Evolutionary conservation across 768 basidiomycete genomes (phyloP), one percentile per base, ranked within the genome.

Genomic region (Panaeolus cyanescens): DNA sequence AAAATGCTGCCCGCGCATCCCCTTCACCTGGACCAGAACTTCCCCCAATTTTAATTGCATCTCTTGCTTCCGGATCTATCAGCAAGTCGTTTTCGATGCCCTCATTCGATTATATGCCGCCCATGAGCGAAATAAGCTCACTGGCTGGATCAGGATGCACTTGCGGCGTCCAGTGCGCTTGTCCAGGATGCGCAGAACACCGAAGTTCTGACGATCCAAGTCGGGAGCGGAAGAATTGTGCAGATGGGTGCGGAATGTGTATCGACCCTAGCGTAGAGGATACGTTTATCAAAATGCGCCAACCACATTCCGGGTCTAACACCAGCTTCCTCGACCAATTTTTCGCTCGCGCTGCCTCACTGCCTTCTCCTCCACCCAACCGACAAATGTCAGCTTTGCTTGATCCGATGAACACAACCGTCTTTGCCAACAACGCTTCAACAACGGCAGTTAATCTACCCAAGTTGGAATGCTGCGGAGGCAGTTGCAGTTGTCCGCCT

Each of bases 181-280:
- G 91, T 72, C 90, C 90, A 0, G 90, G 90, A 32, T 93, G 91
- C 68, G 70, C 83, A 9, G 80, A 89, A 65, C 91, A 92, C 68
- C 86, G 89, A n/a, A 84, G 85, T 1, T 59, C 72, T 17, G 78
- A 79, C 17, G 70, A 85, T 61, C 81, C 75, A 19, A 78, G 78
- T 45, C 66, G 77, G 17, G 79, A 84, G 50, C 83, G 81, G 57
- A 73, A 67, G 25, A 74, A 78, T 63, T 84, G 83, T 67, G 76
- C 74, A n/a, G 79, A 82, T 32, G 83, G 83, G 19, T 92, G 90
- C 67, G 77, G 80, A 5, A 80, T 83, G 22, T 92, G 90, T 66
- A 74, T 91, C 30, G 90, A 92, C 70, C 74, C 79, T 61, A 71
- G 67, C 25, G 64, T 72, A 30, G 83, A 80, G 1, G 63, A 61